phyloP scores from a whole-genome alignment of 768 basidiomycete genomes.

The Lyophyllum shimeji region DNA sequence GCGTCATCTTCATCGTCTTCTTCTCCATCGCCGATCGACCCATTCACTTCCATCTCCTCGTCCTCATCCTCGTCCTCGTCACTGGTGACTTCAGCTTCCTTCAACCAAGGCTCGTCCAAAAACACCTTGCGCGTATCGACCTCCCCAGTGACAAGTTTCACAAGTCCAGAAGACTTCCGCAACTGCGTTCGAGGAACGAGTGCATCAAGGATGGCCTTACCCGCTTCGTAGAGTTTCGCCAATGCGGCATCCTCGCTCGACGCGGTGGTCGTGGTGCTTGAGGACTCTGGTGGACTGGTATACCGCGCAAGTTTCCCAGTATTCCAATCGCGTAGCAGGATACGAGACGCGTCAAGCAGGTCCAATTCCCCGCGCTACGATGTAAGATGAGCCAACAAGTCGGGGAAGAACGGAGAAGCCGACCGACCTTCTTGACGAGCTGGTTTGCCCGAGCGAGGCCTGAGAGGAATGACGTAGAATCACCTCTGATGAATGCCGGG shows the following conservation, averaged over 20 bases:
- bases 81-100: conserved; percentile 28
- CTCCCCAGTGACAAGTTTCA: conserved; percentile 44
- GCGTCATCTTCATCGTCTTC: conserved; percentile 40
- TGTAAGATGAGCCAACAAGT: conserved; percentile 12
- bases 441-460: conserved; percentile 74
- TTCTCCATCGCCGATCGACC: conserved; percentile 27
- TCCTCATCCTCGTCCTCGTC: conserved; percentile 38
- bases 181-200: conserved; percentile 65
- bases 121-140: conserved; percentile 38
- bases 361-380: conserved; percentile 71
- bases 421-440: conserved; percentile 72
- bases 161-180: conserved; percentile 57
- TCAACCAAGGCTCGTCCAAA: conserved; percentile 39
- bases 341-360: conserved; percentile 69
- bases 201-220: conserved; percentile 48
- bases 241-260: conserved; percentile 13
- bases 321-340: conserved; percentile 85
- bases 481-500: conserved; percentile 72
- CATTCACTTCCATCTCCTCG: conserved; percentile 34
- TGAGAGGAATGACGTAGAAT: conserved; percentile 71
- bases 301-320: conserved; percentile 73
- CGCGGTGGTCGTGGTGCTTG: conserved; percentile 9
- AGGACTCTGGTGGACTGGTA: conserved; percentile 48
- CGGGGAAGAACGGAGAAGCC: not conserved
- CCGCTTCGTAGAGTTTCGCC: conserved; percentile 38